These are phyloP conservation scores for Leccinellum luteum DNA, from an alignment of 768 basidiomycete species.

Conservation along the genomic window DNA sequence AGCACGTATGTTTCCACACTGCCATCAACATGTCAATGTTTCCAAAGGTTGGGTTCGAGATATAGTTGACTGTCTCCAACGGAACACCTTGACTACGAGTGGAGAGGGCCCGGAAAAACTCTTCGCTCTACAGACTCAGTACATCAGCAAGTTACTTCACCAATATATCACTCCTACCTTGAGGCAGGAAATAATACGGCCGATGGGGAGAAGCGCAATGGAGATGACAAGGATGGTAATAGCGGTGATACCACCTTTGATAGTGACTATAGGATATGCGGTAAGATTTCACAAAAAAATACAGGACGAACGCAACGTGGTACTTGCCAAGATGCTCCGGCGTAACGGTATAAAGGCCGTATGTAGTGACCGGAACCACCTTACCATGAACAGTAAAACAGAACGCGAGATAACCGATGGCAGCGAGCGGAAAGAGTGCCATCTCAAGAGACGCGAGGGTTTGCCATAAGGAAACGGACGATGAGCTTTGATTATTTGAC, in stretches of 20 bases:
- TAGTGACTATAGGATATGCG: conserved; percentile 14
- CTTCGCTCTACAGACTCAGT: conserved; percentile 17
- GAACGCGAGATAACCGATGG: conserved; percentile 28
- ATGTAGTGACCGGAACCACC: conserved; percentile 25
- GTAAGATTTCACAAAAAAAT: neutral
- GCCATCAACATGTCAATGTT: conserved; percentile 9
- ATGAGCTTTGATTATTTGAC: neutral
- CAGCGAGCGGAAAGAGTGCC: conserved; percentile 24
- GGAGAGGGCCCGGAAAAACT: conserved; percentile 27
- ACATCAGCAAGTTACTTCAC: neutral
- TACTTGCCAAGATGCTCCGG: conserved; percentile 20
- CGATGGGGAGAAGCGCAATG: conserved; percentile 27
- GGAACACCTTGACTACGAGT: conserved; percentile 19
- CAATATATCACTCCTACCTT: conserved; percentile 6
- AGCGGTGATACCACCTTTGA: conserved; percentile 28
- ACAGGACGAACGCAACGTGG: neutral
- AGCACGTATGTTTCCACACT: conserved; percentile 18
- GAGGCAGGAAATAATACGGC: conserved; percentile 13
- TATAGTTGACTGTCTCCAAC: conserved; percentile 19
- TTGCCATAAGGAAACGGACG: conserved; percentile 5
- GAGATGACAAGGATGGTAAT: conserved; percentile 29
- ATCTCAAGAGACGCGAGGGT: conserved; percentile 9
- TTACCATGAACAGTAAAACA: conserved; percentile 26
- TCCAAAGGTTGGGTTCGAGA: conserved; percentile 26
- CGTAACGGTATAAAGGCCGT: conserved; percentile 20